Conservation (phyloP, 2,329 filamentous ascomycete genomes). For the Penicillium sp. region DNA sequence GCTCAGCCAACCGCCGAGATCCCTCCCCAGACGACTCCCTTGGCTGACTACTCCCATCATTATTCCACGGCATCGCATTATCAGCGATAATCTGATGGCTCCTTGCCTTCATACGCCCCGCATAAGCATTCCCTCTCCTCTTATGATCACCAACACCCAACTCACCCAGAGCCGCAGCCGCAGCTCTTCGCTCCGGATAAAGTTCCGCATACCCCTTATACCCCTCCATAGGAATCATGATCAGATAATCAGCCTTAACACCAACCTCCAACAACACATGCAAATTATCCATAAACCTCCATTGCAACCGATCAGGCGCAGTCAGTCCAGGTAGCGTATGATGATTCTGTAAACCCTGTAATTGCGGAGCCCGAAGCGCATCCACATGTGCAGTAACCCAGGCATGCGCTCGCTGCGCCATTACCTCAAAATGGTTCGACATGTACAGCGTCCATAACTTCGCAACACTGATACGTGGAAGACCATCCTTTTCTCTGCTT, state of each 20-base stretch:
- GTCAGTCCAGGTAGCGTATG: neutral
- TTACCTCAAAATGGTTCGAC: constrained; percentile 21
- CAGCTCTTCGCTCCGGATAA: neutral
- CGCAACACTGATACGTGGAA: constrained; percentile 12
- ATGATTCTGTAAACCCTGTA: constrained; percentile 10
- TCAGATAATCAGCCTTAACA: constrained; percentile 20
- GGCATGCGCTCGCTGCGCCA: constrained; percentile 23
- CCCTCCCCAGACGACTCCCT: neutral
- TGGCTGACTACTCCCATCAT: neutral
- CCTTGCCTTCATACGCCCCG: constrained; percentile 6
- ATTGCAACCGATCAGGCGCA: constrained; percentile 13
- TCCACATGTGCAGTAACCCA: constrained; percentile 23
- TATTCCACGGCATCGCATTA: neutral
- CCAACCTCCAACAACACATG: constrained; percentile 14
- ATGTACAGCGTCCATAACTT: constrained; percentile 26
- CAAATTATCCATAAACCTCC: constrained; percentile 13
- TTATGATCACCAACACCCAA: neutral
- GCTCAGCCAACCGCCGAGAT: neutral
- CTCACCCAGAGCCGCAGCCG: neutral
- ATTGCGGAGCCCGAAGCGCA: constrained; percentile 11
- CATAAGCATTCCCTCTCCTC: constrained; percentile 7
- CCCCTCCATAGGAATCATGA: constrained; percentile 24
- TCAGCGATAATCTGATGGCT: neutral
- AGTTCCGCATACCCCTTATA: constrained; percentile 15
- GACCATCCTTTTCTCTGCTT: neutral